These are phyloP conservation scores for Trichoderma hamatum DNA, from an alignment of 2,329 filamentous ascomycete species.

Conservation along the genomic window DNA sequence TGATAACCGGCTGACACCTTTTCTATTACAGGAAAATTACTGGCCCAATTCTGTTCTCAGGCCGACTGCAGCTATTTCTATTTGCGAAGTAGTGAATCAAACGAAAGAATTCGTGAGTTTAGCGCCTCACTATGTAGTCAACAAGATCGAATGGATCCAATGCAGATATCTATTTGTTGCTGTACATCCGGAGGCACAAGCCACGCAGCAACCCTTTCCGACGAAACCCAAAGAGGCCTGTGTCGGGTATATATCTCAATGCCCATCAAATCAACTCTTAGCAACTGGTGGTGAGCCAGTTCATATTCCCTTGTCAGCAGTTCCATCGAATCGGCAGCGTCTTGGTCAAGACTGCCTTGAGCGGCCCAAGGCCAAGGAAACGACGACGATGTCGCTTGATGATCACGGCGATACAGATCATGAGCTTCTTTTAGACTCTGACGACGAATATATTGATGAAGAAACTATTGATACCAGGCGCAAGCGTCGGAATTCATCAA, in stretches of 20 bases:
- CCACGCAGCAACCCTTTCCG: constrained; percentile 26
- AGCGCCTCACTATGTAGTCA: constrained; percentile 69
- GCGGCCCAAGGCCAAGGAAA: neutral
- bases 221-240: constrained; percentile 8
- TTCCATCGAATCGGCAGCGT: constrained; percentile 24
- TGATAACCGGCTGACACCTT: neutral
- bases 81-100: constrained; percentile 85
- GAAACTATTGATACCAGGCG: neutral
- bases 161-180: constrained; percentile 77
- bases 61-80: constrained; percentile 63
- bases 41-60: constrained; percentile 72
- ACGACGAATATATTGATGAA: constrained; percentile 25
- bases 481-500: constrained; percentile 19
- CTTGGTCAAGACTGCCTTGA: neutral
- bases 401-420: constrained; percentile 28
- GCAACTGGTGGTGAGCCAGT: constrained; percentile 16
- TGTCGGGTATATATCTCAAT: constrained; percentile 36
- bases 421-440: constrained; percentile 34
- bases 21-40: neutral
- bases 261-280: constrained; percentile 28
- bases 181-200: constrained; percentile 28
- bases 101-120: constrained; percentile 61
- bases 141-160: constrained; percentile 83
- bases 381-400: constrained; percentile 7
- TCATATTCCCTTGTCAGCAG: constrained; percentile 36